phyloP scores from a whole-genome alignment of 441 rosid genomes.

The Populus hybrid region DNA sequence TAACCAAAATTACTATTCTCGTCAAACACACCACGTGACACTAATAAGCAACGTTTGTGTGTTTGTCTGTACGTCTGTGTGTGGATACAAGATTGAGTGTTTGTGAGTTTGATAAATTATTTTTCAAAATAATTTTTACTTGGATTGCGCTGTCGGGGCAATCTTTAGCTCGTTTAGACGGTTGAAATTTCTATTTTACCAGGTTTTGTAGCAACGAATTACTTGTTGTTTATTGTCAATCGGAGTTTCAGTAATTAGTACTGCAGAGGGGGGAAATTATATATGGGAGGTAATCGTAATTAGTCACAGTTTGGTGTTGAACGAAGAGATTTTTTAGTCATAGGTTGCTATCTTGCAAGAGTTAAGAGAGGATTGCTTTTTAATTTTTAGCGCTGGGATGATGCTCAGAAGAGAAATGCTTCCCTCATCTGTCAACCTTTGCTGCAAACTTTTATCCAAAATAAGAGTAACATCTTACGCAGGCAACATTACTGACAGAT shows the following conservation, averaged over 20 bases:
- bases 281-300: conserved; percentile 11
- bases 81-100: too few relatives aligned
- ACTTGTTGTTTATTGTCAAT: conserved; percentile 19
- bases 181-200: conserved; percentile 15
- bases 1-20: too few relatives aligned
- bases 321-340: background rate
- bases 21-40: too few relatives aligned
- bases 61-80: too few relatives aligned
- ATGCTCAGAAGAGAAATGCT: background rate
- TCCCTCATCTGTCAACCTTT: background rate
- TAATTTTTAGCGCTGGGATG: background rate
- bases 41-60: too few relatives aligned
- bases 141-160: too few relatives aligned
- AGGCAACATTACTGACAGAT: background rate
- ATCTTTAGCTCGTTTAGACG: conserved; percentile 22
- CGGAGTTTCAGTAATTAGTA: conserved; percentile 1
- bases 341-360: too few relatives aligned
- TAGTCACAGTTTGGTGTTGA: conserved; percentile 7
- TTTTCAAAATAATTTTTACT: too few relatives aligned
- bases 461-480: background rate
- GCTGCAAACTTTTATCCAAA: background rate
- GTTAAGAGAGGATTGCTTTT: too few relatives aligned
- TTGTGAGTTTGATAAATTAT: too few relatives aligned
- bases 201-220: conserved; percentile 15
- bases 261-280: background rate